Conservation (phyloP, 1,284 basidiomycete species). For the Stygiomarasmius scandens region DNA sequence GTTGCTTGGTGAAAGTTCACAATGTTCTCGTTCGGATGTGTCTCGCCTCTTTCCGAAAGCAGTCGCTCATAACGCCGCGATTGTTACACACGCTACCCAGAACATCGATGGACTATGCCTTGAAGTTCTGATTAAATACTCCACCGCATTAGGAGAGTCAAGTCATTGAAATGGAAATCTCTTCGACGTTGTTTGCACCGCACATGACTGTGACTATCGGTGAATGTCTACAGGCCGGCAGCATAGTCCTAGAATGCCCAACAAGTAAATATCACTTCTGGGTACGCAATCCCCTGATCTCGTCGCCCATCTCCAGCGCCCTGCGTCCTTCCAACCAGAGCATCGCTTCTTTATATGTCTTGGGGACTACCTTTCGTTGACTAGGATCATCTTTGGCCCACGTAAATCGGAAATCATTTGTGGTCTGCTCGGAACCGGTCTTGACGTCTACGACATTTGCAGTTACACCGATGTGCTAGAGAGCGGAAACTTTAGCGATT, state of each 20-base stretch:
- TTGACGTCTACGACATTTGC: constrained; percentile 78
- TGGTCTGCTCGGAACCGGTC: constrained; percentile 68
- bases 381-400: constrained; percentile 53
- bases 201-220: constrained; percentile 32
- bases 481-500: not conserved
- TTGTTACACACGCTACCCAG: constrained; percentile 50
- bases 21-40: constrained; percentile 40
- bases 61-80: constrained; percentile 31
- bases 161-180: constrained; percentile 55
- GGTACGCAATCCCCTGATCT: constrained; percentile 47
- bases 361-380: constrained; percentile 64
- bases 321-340: constrained; percentile 79
- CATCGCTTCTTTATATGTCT: constrained; percentile 80
- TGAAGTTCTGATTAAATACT: constrained; percentile 33
- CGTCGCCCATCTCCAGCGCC: constrained; percentile 62
- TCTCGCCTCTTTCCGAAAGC: constrained; percentile 27
- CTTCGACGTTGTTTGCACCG: constrained; percentile 45
- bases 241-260: too few species aligned
- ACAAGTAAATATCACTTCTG: too few species aligned
- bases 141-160: constrained; percentile 14
- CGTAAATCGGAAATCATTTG: constrained; percentile 74
- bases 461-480: constrained; percentile 67
- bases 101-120: constrained; percentile 54
- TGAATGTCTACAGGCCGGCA: too few species aligned
- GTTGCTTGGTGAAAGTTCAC: too few species aligned